Conservation (phyloP, 2,329 filamentous ascomycete genomes). For the Zopfia rhizophila region DNA sequence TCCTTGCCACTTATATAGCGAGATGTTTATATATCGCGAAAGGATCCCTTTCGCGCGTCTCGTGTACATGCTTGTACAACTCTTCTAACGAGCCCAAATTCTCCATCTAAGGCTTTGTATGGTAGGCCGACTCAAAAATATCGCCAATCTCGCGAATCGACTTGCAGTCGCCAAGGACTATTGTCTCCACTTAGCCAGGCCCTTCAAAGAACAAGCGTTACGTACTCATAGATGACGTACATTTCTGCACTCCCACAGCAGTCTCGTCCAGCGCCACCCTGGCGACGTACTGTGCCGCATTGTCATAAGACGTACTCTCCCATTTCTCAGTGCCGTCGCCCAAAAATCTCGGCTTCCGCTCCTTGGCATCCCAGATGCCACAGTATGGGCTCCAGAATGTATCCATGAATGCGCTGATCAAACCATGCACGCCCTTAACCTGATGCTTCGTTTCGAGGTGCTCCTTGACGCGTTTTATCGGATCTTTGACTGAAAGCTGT, state of each 20-base stretch:
- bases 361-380: slow-evolving; percentile 31
- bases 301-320: slow-evolving; percentile 52
- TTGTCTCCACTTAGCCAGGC: too few species aligned
- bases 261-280: slow-evolving; percentile 37
- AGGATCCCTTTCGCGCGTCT: slow-evolving; percentile 20
- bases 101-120: slow-evolving; percentile 29
- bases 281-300: slow-evolving; percentile 52
- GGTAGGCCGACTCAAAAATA: slow-evolving; percentile 37
- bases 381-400: slow-evolving; percentile 40
- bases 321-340: slow-evolving; percentile 50
- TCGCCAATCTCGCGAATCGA: slow-evolving; percentile 35
- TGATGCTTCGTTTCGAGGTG: slow-evolving; percentile 51
- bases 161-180: slow-evolving; percentile 50
- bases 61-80: slow-evolving; percentile 38
- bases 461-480: slow-evolving; percentile 52
- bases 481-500: slow-evolving; percentile 52
- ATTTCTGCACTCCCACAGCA: slow-evolving; percentile 28
- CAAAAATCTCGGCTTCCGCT: slow-evolving; percentile 44
- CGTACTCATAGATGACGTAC: slow-evolving; percentile 28
- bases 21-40: slow-evolving; percentile 14
- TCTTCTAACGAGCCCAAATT: slow-evolving; percentile 39
- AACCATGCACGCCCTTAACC: slow-evolving; percentile 53
- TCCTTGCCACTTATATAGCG: too few species aligned
- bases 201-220: too few species aligned
- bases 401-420: slow-evolving; percentile 55